Base-by-base conservation (phyloP, 2,329 filamentous ascomycete genomes). In the Aspergillus sp. region DNA sequence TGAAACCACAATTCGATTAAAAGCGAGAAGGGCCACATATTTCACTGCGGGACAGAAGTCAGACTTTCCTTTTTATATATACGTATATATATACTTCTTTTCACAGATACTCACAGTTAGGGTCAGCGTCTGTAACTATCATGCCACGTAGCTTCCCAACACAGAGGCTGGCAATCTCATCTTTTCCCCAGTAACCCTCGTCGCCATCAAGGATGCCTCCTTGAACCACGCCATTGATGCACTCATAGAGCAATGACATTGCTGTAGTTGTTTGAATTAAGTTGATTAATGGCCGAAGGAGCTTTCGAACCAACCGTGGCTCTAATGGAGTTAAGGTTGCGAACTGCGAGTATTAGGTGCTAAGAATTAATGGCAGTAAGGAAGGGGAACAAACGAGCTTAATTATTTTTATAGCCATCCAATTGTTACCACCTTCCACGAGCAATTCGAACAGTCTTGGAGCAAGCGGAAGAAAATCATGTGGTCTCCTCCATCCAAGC, bases 381-480 rank as follows among this genome's bases (percentile, higher is more conserved):
- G 6, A 10, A 29, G 32, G 7, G 26, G 29, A 34, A 71, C 80
- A 56, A 66, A 91, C 88, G 52, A 98, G 78, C 70, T 98, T 98
- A 66, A 98, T 97, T 52, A 98, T 81, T 66, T 98, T 98, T 64
- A 98, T 98, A 49, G 90, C 90, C 91, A 98, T 97, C 93, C 93
- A 98, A 68, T 98, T 98, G 68, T 98, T 97, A 34, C 86, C 86
- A 47, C 89, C 85, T 50, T 94, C 86, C 8, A 96, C 90, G 28
- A 98, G 73, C 12, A 98, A 76, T 62, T 96, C 90, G 59, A 97
- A 98, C 28, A 98, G 70, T 48, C 93, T 79, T 6, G 93, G 93
- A 0, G 93, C 93, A 29, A 98, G 75, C 9, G 93, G 88, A 29
- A 98, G 74, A 58, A 97, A 97, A 67, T 98, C 93, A 56, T 91